Evolutionary conservation across 2,329 filamentous ascomycete species (phyloP), one percentile per base, ranked within the genome.

Genomic region (Teratosphaeriaceae sp.): DNA sequence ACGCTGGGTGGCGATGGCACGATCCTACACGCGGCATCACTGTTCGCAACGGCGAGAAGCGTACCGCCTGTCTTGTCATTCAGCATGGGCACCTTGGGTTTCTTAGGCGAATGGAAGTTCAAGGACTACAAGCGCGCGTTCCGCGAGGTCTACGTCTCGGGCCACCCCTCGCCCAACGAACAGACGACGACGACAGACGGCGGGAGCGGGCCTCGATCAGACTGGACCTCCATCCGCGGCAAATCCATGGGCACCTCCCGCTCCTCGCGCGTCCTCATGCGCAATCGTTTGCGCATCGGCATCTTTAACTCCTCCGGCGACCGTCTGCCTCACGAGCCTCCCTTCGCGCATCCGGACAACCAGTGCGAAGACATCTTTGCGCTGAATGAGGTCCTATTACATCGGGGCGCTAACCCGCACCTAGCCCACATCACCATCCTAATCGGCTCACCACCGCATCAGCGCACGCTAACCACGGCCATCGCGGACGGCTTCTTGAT

Each of bases 91-190:
- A 94, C 90, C 0, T 71, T 98, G 1, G 92, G 92, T 0, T 98
- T 98, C 54, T 69, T 98, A 6, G 89, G 90, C 13, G 90, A 97
- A 65, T 98, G 90, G 89, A 94, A 92, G 57, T 97, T 97, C 61
- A 74, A 75, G 5, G 89, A 97, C 57, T 87, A 94, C 68, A 95
- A 95, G 66, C 78, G 86, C 38, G 92, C 92, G 0, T 95, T 94
- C 69, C 74, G 88, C 38, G 87, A 96, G 61, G 87, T 92, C 41
- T 96, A 94, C 68, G 94, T 95, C 85, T 83, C 79, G 30, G 82
- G 81, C 2, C 80, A 3, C 54, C 58, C 5, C 44, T 48, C 15
- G 51, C 54, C 18, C 20, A n/a, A n/a, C n/a, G n/a, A n/a, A n/a
- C n/a, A n/a, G n/a, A 5, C 30, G 11, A 38, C 30, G 16, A 34